A percentile compares a stretch with the other conserved stretches of the same genome.
Evolutionary conservation across 1,284 basidiomycete species (phyloP).

Genomic region (Leccinum subspadiceum): DNA sequence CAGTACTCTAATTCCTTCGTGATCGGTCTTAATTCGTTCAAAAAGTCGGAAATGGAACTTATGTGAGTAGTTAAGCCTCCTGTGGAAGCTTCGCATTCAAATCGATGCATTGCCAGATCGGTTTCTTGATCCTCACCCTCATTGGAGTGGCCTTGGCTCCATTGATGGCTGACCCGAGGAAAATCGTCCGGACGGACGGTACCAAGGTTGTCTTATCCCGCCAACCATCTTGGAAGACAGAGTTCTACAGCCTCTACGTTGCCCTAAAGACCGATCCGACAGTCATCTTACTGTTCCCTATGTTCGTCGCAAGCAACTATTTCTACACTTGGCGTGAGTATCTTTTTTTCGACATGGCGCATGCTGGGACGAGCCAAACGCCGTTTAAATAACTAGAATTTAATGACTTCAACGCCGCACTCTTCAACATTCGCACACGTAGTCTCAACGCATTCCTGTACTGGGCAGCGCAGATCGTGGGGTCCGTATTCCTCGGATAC

Average conservation of each 20-base stretch:
- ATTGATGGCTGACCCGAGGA: conserved; percentile 65
- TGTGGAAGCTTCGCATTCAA: neutral
- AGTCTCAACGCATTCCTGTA: conserved; percentile 39
- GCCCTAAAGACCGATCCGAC: conserved; percentile 55
- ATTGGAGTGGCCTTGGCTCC: conserved; percentile 65
- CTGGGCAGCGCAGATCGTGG: conserved; percentile 41
- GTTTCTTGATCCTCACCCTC: conserved; percentile 66
- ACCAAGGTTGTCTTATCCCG: conserved; percentile 56
- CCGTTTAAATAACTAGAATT: conserved; percentile 34
- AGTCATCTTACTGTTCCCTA: conserved; percentile 60
- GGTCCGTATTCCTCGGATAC: conserved; percentile 38
- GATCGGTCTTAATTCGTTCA: conserved; percentile 7
- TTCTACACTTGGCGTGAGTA: conserved; percentile 51
- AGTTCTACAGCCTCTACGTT: conserved; percentile 51
- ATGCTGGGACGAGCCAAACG: conserved; percentile 4
- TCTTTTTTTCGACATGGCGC: neutral
- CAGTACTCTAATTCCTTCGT: neutral
- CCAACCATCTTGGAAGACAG: conserved; percentile 70
- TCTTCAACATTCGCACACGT: conserved; percentile 50
- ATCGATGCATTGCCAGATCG: conserved; percentile 47
- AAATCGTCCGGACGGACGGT: conserved; percentile 73
- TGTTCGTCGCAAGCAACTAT: conserved; percentile 76
- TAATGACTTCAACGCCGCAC: conserved; percentile 51
- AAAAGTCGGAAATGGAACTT: conserved; percentile 58
- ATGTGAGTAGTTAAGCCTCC: conserved; percentile 40